A percentile compares a stretch with the other conserved stretches of the same genome.
Conservation (phyloP, 129 eudicot species). For the Arctium lappa region DNA sequence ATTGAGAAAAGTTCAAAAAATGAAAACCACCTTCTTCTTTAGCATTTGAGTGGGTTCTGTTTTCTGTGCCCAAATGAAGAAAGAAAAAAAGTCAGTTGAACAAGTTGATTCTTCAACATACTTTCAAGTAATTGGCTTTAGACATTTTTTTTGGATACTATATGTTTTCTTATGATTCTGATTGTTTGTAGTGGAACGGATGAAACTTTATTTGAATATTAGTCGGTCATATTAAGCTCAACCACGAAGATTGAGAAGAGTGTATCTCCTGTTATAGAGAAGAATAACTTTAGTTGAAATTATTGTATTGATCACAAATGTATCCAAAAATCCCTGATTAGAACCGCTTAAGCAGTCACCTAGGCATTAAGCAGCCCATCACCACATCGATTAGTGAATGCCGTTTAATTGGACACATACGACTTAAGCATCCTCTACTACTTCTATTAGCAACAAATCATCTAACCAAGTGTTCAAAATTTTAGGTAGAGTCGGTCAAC, state of each 20-base stretch:
- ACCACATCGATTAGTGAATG: not conserved
- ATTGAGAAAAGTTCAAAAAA: no score
- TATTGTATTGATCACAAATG: no score
- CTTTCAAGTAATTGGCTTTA: not conserved
- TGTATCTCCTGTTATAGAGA: no score
- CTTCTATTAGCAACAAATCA: not conserved
- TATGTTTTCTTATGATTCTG: conserved; percentile 5
- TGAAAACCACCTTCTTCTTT: not conserved
- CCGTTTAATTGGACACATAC: not conserved
- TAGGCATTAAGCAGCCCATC: not conserved
- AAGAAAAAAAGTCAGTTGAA: not conserved
- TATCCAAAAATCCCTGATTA: no score
- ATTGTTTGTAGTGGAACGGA: not conserved
- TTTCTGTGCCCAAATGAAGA: not conserved
- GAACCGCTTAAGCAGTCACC: not conserved
- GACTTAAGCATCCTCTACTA: not conserved
- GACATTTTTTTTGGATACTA: not conserved
- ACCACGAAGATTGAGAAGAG: not conserved
- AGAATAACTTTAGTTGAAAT: no score
- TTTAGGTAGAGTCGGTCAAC: not conserved
- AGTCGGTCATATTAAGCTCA: not conserved
- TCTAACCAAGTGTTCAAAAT: not conserved
- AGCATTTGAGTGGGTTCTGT: not conserved
- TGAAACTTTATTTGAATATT: not conserved
- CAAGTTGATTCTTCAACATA: not conserved